Conservation (phyloP, 2,329 filamentous ascomycete species). For the Cyphellophora attinorum region DNA sequence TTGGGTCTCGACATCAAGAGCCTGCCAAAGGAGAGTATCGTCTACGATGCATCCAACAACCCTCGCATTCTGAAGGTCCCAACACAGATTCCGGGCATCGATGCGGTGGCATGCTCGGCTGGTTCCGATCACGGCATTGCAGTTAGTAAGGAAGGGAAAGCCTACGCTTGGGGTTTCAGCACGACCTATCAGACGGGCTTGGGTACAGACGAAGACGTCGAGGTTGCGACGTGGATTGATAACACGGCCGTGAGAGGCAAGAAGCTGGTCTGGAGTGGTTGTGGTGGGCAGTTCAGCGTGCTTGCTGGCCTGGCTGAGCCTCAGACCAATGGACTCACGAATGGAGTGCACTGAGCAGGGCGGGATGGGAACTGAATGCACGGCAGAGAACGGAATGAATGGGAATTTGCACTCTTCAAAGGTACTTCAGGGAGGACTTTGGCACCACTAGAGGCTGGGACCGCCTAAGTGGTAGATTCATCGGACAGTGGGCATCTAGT, state of each 20-base stretch:
- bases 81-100: constrained; percentile 49
- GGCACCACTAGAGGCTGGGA: no score
- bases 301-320: constrained; percentile 20
- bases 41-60: constrained; percentile 50
- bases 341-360: neutral
- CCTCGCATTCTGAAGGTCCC: constrained; percentile 66
- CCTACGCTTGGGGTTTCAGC: constrained; percentile 72
- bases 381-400: no score
- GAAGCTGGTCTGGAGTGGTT: constrained; percentile 67
- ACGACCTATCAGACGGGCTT: constrained; percentile 73
- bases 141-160: constrained; percentile 58
- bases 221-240: constrained; percentile 67
- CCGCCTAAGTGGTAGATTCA: no score
- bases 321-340: neutral
- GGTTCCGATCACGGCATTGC: constrained; percentile 67
- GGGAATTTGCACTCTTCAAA: no score
- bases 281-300: constrained; percentile 67
- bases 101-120: constrained; percentile 49
- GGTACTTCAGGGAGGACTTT: no score
- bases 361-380: no score
- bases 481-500: no score
- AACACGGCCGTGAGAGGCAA: constrained; percentile 72
- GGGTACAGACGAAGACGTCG: constrained; percentile 68
- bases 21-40: constrained; percentile 48
- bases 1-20: constrained; percentile 50